A percentile compares a stretch with the other conserved stretches of the same genome.
These are phyloP conservation scores for Xylariaceae sp. DNA, from an alignment of 2,329 filamentous ascomycete genomes.

Conservation along the genomic window DNA sequence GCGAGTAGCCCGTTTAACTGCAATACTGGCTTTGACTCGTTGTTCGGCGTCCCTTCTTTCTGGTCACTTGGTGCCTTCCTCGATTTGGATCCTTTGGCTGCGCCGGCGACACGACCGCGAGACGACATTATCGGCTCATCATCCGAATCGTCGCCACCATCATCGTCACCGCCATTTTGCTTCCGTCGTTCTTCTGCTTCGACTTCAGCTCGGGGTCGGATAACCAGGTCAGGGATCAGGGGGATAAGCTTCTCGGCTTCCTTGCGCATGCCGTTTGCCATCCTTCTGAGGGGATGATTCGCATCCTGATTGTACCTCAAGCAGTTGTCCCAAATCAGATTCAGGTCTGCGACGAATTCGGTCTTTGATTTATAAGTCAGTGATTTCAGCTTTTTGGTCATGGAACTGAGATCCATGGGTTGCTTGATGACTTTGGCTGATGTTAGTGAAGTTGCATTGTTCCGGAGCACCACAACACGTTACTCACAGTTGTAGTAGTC, in stretches of 20 bases:
- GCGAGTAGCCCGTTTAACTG: conserved; percentile 62
- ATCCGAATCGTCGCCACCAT: conserved; percentile 85
- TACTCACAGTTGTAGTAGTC: conserved; percentile 86
- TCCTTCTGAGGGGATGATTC: conserved; percentile 80
- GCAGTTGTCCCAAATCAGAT: conserved; percentile 96
- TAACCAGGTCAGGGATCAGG: conserved; percentile 86
- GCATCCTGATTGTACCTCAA: conserved; percentile 91
- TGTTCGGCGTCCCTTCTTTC: conserved; percentile 72
- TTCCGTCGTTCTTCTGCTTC: conserved; percentile 83
- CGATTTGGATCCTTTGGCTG: conserved; percentile 72
- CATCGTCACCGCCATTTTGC: conserved; percentile 78
- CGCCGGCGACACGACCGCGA: conserved; percentile 79
- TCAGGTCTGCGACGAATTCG: conserved; percentile 90
- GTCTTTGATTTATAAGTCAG: conserved; percentile 81
- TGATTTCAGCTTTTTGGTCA: conserved; percentile 95
- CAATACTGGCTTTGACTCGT: conserved; percentile 69
- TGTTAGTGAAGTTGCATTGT: conserved; percentile 15
- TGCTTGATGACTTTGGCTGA: conserved; percentile 75
- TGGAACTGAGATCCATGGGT: conserved; percentile 94
- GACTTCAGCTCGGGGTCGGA: conserved; percentile 88
- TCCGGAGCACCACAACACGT: conserved; percentile 7
- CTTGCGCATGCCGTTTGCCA: conserved; percentile 94
- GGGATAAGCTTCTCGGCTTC: conserved; percentile 96
- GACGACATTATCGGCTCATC: conserved; percentile 99
- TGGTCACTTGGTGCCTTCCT: conserved; percentile 69